These are phyloP conservation scores for Solanum hybrid DNA, from an alignment of 305 asterid genomes.

Conservation along the genomic window DNA sequence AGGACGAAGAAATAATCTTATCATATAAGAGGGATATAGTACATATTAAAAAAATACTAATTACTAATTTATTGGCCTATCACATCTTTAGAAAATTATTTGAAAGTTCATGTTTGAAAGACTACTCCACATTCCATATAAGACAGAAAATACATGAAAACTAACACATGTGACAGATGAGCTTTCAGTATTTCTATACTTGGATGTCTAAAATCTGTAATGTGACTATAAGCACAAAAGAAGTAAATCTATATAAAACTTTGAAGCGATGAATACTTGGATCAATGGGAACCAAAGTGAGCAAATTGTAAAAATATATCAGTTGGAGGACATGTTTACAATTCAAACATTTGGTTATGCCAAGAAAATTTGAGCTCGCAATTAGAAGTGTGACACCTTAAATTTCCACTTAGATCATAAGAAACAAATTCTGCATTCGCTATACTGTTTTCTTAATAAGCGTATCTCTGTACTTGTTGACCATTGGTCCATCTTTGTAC, in stretches of 20 bases:
- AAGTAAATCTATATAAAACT: background rate
- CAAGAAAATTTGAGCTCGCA: background rate
- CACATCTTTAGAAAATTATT: too few species aligned
- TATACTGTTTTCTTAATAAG: background rate
- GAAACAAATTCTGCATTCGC: background rate
- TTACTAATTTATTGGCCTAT: too few species aligned
- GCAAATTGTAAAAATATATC: background rate
- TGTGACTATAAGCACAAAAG: background rate
- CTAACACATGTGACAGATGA: too few species aligned
- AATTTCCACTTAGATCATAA: background rate
- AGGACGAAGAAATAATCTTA: background rate
- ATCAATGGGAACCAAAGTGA: background rate
- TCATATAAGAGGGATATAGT: background rate
- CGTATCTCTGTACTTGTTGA: background rate
- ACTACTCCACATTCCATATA: too few species aligned
- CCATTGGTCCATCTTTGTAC: background rate
- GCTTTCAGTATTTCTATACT: too few species aligned
- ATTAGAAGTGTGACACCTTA: background rate
- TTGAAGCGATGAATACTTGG: background rate
- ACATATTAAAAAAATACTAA: too few species aligned
- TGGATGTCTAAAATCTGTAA: background rate
- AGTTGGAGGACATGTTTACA: background rate
- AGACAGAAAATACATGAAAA: too few species aligned
- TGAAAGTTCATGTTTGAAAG: too few species aligned
- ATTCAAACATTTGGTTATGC: background rate